Conservation (phyloP, 1,139 yeast genomes). For the Suhomyces atakaporum region DNA sequence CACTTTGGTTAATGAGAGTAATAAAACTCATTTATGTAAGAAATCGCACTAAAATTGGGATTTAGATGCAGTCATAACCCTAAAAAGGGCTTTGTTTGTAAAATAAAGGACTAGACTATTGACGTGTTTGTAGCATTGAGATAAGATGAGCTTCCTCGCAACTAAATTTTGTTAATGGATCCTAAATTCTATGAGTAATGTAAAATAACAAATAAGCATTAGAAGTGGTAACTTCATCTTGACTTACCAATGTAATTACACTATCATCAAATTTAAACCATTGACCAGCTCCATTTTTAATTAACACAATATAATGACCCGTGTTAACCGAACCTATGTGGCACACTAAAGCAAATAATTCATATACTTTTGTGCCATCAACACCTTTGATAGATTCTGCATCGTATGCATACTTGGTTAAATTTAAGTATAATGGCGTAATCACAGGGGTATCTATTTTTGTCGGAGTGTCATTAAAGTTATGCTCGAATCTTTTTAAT, state of each 20-base stretch:
- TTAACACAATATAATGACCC: conserved; percentile 86
- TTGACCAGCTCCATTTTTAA: conserved; percentile 67
- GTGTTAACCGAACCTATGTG: conserved; percentile 93
- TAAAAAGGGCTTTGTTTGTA: neutral
- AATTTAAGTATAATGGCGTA: conserved; percentile 71
- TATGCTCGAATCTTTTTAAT: conserved; percentile 84
- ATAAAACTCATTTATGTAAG: no score
- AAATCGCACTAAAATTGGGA: neutral
- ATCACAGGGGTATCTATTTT: conserved; percentile 76
- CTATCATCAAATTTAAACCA: conserved; percentile 96
- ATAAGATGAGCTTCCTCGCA: no score
- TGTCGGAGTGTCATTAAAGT: conserved; percentile 54
- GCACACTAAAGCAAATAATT: conserved; percentile 80
- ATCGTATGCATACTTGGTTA: conserved; percentile 60
- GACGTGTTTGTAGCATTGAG: no score
- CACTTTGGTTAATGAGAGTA: neutral
- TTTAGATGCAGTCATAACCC: neutral
- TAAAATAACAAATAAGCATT: conserved; percentile 83
- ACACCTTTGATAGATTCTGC: conserved; percentile 17
- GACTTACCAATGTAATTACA: conserved; percentile 67
- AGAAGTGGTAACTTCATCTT: conserved; percentile 63
- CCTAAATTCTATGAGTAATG: conserved; percentile 52
- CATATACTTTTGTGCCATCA: conserved; percentile 53
- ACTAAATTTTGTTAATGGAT: no score
- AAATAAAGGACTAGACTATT: conserved; percentile 1